These are phyloP conservation scores for Candolleomyces aberdarensis DNA, from an alignment of 768 basidiomycete genomes.

Conservation along the genomic window DNA sequence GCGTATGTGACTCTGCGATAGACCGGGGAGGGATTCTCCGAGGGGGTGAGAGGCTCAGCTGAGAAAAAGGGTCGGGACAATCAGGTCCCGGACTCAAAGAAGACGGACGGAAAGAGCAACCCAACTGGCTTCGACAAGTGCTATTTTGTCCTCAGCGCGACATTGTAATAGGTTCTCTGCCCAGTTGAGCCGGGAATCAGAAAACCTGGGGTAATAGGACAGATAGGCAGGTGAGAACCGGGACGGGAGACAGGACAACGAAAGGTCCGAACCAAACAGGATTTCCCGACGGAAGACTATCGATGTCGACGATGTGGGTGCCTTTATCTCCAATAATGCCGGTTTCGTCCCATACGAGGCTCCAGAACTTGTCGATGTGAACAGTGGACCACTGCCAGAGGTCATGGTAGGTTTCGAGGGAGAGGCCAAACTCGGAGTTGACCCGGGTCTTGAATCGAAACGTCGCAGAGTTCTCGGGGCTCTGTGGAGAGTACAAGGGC, in stretches of 20 bases:
- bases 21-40: constrained; percentile 39
- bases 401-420: constrained; percentile 55
- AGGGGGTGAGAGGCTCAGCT: constrained; percentile 57
- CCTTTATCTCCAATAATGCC: constrained; percentile 62
- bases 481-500: constrained; percentile 43
- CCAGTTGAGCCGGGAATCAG: constrained; percentile 66
- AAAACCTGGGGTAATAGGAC: constrained; percentile 37
- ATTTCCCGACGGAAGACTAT: constrained; percentile 53
- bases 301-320: constrained; percentile 51
- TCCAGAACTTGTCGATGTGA: constrained; percentile 67
- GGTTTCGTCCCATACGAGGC: constrained; percentile 68
- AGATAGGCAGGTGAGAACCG: constrained; percentile 3
- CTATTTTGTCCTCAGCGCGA: constrained; percentile 54
- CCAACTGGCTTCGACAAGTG: constrained; percentile 67
- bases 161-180: constrained; percentile 75
- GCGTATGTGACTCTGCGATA: constrained; percentile 51
- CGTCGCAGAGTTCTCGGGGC: constrained; percentile 40
- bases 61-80: constrained; percentile 13
- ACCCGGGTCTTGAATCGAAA: constrained; percentile 47
- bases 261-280: constrained; percentile 54
- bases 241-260: constrained; percentile 5
- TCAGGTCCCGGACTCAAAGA: constrained; percentile 9
- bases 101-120: constrained; percentile 25
- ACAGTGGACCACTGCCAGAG: constrained; percentile 64
- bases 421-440: constrained; percentile 44